Conservation (phyloP, 352 stramenopile genomes). For the Phytophthora cryptogea region DNA sequence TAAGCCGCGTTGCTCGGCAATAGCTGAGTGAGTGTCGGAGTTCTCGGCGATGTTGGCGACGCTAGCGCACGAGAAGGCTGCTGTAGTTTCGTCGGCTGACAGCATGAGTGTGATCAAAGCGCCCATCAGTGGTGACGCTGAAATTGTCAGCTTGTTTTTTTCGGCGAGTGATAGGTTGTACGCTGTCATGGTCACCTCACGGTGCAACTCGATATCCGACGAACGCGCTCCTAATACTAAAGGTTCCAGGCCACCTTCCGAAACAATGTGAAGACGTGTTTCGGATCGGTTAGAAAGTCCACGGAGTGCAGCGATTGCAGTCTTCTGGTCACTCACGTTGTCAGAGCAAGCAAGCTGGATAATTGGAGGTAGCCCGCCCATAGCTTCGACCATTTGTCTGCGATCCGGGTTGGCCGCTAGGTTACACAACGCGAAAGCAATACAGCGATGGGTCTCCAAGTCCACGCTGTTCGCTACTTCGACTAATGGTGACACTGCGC, state of each 20-base stretch:
- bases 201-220: conserved; percentile 72
- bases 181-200: conserved; percentile 89
- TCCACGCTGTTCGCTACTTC: conserved; percentile 92
- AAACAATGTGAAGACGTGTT: conserved; percentile 87
- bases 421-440: conserved; percentile 97
- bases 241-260: conserved; percentile 89
- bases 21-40: conserved; percentile 80
- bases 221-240: conserved; percentile 85
- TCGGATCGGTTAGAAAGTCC: conserved; percentile 87
- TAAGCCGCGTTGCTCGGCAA: conserved; percentile 77
- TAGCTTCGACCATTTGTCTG: conserved; percentile 91
- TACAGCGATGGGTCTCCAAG: conserved; percentile 95
- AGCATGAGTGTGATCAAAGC: conserved; percentile 89
- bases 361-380: conserved; percentile 93
- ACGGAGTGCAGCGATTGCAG: conserved; percentile 91
- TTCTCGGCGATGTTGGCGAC: conserved; percentile 96
- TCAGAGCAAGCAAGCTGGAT: conserved; percentile 95
- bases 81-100: conserved; percentile 69
- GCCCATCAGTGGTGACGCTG: conserved; percentile 74
- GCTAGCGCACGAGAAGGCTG: conserved; percentile 74
- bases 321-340: conserved; percentile 86
- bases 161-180: conserved; percentile 95
- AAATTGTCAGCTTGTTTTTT: conserved; percentile 94
- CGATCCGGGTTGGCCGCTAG: conserved; percentile 88
- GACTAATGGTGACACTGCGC: conserved; percentile 92